These are phyloP conservation scores for Hansenula sp. DNA, from an alignment of 1,139 yeast species.

Conservation along the genomic window DNA sequence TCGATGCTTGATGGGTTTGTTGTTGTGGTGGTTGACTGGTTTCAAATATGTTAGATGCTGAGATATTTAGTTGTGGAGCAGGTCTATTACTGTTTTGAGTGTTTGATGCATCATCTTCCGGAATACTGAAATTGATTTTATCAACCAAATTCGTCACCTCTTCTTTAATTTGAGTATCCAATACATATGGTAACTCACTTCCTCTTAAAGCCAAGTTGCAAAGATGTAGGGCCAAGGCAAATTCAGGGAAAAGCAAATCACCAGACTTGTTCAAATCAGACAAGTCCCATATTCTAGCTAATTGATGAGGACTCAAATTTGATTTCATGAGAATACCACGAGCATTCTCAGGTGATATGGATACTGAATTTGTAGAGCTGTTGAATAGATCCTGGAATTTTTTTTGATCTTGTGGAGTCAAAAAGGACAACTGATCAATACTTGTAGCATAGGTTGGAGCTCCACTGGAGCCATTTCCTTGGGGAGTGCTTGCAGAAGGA, in stretches of 20 bases:
- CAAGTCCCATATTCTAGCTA: constrained; percentile 88
- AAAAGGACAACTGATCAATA: constrained; percentile 58
- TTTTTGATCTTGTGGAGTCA: constrained; percentile 79
- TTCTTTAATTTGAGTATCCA: constrained; percentile 71
- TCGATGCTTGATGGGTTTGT: constrained; percentile 23
- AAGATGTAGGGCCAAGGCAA: constrained; percentile 87
- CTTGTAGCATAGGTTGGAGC: constrained; percentile 1
- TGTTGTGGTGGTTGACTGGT: constrained; percentile 1
- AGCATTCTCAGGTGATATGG: constrained; percentile 75
- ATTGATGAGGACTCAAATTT: constrained; percentile 65
- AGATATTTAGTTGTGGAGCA: neutral
- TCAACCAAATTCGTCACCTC: constrained; percentile 89
- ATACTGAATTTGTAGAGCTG: constrained; percentile 70
- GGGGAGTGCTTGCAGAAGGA: no score
- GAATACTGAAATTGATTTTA: constrained; percentile 76
- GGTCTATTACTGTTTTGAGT: neutral
- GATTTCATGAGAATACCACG: constrained; percentile 78
- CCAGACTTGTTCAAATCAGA: constrained; percentile 89
- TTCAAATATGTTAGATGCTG: neutral
- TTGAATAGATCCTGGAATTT: constrained; percentile 82
- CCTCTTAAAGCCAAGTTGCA: constrained; percentile 79
- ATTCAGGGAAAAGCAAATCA: constrained; percentile 83
- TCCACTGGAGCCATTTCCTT: neutral
- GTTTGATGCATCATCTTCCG: constrained; percentile 39
- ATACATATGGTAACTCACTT: constrained; percentile 62